phyloP scores from a whole-genome alignment of 768 basidiomycete genomes.

The Pulveroboletus ravenelii region DNA sequence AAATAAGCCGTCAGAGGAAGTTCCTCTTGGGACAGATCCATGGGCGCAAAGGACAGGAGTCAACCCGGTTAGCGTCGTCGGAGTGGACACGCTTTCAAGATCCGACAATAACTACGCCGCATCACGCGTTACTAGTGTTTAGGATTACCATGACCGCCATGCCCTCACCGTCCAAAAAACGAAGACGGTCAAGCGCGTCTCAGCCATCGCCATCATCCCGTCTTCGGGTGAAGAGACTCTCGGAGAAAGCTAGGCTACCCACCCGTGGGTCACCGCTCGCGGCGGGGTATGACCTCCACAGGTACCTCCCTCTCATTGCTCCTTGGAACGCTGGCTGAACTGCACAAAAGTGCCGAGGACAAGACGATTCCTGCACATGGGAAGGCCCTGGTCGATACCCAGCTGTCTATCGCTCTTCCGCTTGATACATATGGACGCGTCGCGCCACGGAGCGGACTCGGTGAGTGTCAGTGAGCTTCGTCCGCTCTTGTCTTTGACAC shows the following conservation, averaged over 20 bases:
- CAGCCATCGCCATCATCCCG: slow-evolving; percentile 37
- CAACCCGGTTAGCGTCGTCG: slow-evolving; percentile 13
- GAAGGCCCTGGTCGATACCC: slow-evolving; percentile 88
- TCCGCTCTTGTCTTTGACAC: neutral
- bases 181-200: slow-evolving; percentile 49
- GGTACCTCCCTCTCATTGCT: slow-evolving; percentile 39
- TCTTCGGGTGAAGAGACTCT: slow-evolving; percentile 81
- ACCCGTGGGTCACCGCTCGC: slow-evolving; percentile 82
- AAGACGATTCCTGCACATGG: slow-evolving; percentile 84
- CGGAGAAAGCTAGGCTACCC: slow-evolving; percentile 76
- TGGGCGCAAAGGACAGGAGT: slow-evolving; percentile 2
- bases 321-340: slow-evolving; percentile 2
- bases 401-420: slow-evolving; percentile 91
- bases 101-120: slow-evolving; percentile 26
- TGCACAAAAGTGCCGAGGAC: slow-evolving; percentile 63
- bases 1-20: slow-evolving; percentile 31
- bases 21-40: slow-evolving; percentile 32
- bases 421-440: slow-evolving; percentile 93
- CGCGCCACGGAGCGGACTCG: slow-evolving; percentile 92
- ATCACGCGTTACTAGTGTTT: slow-evolving; percentile 7
- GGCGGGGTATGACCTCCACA: slow-evolving; percentile 95
- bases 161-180: slow-evolving; percentile 48
- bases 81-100: slow-evolving; percentile 39
- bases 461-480: slow-evolving; percentile 41
- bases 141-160: slow-evolving; percentile 17